Evolutionary conservation across 495 filamentous ascomycete genomes (phyloP).

Genomic region (Platismatia glauca): DNA sequence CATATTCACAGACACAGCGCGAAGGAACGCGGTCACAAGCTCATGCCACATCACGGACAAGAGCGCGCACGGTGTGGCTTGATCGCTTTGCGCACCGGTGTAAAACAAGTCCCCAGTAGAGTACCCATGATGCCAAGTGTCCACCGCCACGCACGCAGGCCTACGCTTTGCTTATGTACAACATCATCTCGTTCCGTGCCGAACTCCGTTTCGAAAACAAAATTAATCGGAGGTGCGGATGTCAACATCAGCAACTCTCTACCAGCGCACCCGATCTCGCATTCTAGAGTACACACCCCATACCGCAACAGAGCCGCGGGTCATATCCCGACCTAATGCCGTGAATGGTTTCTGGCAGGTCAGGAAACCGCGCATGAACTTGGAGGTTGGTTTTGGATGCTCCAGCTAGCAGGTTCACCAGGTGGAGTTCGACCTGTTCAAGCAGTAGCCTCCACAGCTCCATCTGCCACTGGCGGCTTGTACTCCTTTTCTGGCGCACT

Average conservation of each 20-base stretch:
- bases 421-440: neutral
- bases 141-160: neutral
- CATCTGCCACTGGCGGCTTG: constrained; percentile 21
- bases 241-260: neutral
- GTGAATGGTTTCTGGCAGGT: neutral
- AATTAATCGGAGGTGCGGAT: neutral
- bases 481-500: constrained; percentile 19
- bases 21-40: no score
- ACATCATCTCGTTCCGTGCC: neutral
- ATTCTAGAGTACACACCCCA: neutral
- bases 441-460: constrained; percentile 25
- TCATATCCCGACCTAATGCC: neutral
- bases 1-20: no score
- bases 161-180: constrained; percentile 15
- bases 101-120: no score
- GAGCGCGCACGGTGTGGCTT: neutral
- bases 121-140: neutral
- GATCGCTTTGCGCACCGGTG: no score
- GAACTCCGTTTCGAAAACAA: neutral
- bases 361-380: neutral
- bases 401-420: neutral
- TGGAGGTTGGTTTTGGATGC: neutral
- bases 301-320: neutral
- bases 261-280: neutral
- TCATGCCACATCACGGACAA: neutral